phyloP scores from a whole-genome alignment of 1,284 basidiomycete species.

The Nidula niveotomentosa region DNA sequence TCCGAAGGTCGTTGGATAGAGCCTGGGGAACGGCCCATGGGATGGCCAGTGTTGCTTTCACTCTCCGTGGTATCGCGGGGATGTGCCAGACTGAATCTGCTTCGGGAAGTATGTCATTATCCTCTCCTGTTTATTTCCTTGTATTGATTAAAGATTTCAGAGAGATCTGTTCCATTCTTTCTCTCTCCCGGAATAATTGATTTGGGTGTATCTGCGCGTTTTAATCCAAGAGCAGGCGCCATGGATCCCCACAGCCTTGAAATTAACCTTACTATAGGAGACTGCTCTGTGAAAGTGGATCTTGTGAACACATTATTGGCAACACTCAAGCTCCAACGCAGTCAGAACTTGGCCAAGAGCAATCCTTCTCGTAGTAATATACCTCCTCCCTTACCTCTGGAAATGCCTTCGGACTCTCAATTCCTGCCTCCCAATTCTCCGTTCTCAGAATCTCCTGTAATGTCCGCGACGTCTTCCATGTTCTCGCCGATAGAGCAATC shows the following conservation, averaged over 20 bases:
- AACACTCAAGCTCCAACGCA: constrained; percentile 15
- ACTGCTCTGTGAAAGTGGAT: constrained; percentile 49
- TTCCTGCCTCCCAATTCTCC: constrained; percentile 14
- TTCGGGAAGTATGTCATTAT: background rate
- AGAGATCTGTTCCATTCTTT: constrained; percentile 15
- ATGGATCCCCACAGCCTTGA: constrained; percentile 56
- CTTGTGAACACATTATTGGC: constrained; percentile 37
- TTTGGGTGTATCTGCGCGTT: constrained; percentile 47
- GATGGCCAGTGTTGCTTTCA: constrained; percentile 48
- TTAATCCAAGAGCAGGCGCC: constrained; percentile 56
- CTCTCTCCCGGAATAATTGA: constrained; percentile 40
- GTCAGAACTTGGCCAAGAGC: background rate
- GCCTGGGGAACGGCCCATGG: constrained; percentile 66
- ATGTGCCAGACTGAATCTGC: constrained; percentile 16
- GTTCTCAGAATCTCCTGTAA: constrained; percentile 14
- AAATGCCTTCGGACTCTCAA: too few relatives aligned
- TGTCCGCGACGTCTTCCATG: constrained; percentile 10
- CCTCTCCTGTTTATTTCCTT: constrained; percentile 1
- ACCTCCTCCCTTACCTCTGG: too few relatives aligned
- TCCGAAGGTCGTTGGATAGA: constrained; percentile 63
- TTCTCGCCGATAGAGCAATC: constrained; percentile 18
- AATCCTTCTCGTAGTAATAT: background rate
- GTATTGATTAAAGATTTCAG: background rate
- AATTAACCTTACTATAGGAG: constrained; percentile 43
- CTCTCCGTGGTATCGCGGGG: constrained; percentile 47